Conservation (phyloP, 2,329 filamentous ascomycete species). For the Ciborinia camelliae region DNA sequence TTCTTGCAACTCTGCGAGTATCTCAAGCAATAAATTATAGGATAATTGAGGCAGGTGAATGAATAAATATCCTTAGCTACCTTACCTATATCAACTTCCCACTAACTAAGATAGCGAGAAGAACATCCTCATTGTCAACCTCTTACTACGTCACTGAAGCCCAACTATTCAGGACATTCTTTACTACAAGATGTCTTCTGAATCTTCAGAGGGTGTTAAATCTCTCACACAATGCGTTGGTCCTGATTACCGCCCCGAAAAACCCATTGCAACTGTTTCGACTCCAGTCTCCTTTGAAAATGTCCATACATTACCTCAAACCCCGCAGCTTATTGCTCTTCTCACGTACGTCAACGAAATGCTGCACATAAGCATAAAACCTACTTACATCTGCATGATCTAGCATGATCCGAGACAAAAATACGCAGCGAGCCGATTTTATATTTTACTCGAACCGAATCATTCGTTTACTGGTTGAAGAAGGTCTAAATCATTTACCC, state of each 20-base stretch:
- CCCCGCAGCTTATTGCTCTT: constrained; percentile 93
- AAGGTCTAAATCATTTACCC: constrained; percentile 93
- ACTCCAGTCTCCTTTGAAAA: constrained; percentile 77
- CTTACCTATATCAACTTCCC: neutral
- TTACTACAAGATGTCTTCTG: constrained; percentile 7
- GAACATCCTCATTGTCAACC: constrained; percentile 9
- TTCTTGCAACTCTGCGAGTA: constrained; percentile 5
- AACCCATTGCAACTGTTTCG: constrained; percentile 85
- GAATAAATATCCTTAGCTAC: neutral
- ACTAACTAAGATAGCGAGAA: neutral
- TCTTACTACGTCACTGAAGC: neutral
- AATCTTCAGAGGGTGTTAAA: constrained; percentile 12
- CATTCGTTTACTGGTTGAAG: constrained; percentile 92
- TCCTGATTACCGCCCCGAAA: constrained; percentile 73
- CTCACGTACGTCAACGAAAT: constrained; percentile 69
- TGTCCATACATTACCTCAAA: constrained; percentile 86
- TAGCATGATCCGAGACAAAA: constrained; percentile 92
- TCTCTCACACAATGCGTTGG: constrained; percentile 60
- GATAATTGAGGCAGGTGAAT: constrained; percentile 11
- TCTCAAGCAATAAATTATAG: neutral
- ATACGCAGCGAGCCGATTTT: constrained; percentile 89
- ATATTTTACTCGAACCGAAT: constrained; percentile 99
- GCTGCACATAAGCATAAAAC: neutral
- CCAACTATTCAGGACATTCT: neutral
- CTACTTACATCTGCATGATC: constrained; percentile 22